Percentiles rank a stretch among this genome's conserved stretches.
Conservation (phyloP, 2,329 filamentous ascomycete species). For the Fusarium domesticum region DNA sequence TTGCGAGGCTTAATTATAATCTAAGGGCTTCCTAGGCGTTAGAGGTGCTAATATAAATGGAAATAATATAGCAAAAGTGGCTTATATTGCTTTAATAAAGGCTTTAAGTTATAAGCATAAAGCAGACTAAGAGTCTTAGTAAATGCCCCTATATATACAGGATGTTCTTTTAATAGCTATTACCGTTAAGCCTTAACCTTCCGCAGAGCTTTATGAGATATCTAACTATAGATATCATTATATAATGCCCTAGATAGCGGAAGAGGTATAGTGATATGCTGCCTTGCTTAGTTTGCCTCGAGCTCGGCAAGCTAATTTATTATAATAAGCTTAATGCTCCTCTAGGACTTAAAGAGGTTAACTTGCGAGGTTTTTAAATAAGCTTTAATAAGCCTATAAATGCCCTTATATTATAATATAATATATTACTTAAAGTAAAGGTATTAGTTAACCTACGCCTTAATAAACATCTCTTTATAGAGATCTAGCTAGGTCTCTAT, state of each 20-base stretch:
- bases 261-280: not conserved
- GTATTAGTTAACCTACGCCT: conserved; percentile 20
- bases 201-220: not conserved
- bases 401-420: not conserved
- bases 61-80: conserved; percentile 13
- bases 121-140: conserved; percentile 1
- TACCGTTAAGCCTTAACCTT: conserved; percentile 1
- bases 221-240: conserved; percentile 1
- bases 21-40: conserved; percentile 2
- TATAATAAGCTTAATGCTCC: not conserved
- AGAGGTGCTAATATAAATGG: conserved; percentile 15
- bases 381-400: conserved; percentile 1
- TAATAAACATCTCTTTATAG: conserved; percentile 23
- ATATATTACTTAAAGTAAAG: conserved; percentile 19
- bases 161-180: not conserved
- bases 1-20: conserved; percentile 12
- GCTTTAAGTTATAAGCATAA: not conserved
- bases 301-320: conserved; percentile 1
- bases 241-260: not conserved
- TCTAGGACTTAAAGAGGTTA: conserved; percentile 2
- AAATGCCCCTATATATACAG: conserved; percentile 14
- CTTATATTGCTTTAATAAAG: conserved; percentile 4
- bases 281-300: not conserved
- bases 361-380: not conserved
- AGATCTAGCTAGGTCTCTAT: conserved; percentile 17